Conservation (phyloP, 2,329 filamentous ascomycete species). For the Sclerotiophoma versabilis region DNA sequence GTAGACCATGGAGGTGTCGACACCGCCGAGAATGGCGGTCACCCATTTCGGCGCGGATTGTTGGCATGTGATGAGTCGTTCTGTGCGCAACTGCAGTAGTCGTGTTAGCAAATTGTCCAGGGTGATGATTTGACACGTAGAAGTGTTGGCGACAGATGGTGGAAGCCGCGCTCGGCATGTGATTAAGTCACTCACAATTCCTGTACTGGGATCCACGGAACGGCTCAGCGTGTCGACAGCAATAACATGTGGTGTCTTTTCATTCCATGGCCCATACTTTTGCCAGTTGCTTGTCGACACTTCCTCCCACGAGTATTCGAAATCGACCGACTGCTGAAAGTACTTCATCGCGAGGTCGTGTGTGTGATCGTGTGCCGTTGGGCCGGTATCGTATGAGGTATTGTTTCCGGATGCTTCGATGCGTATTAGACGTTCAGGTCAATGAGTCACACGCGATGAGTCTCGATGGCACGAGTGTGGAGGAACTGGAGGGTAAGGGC, state of each 20-base stretch:
- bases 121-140: neutral
- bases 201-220: slow-evolving; percentile 66
- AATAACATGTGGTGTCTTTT: slow-evolving; percentile 95
- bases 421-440: slow-evolving; percentile 13
- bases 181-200: slow-evolving; percentile 64
- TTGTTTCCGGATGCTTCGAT: slow-evolving; percentile 3
- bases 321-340: slow-evolving; percentile 88
- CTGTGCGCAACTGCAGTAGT: slow-evolving; percentile 67
- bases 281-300: slow-evolving; percentile 97
- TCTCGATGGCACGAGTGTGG: slow-evolving; percentile 21
- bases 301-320: slow-evolving; percentile 98
- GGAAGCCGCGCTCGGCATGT: slow-evolving; percentile 8
- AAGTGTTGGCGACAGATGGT: neutral
- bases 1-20: slow-evolving; percentile 86
- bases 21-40: slow-evolving; percentile 76
- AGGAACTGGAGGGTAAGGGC: slow-evolving; percentile 2
- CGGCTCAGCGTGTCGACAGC: slow-evolving; percentile 92
- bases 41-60: slow-evolving; percentile 81
- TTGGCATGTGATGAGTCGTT: slow-evolving; percentile 70
- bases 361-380: slow-evolving; percentile 23
- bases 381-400: slow-evolving; percentile 16
- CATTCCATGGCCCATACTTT: slow-evolving; percentile 99
- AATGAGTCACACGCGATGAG: slow-evolving; percentile 15
- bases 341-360: slow-evolving; percentile 76
- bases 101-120: slow-evolving; percentile 16